Evolutionary conservation across 2,329 filamentous ascomycete genomes (phyloP).

Genomic region (Cytospora paraplurivora): DNA sequence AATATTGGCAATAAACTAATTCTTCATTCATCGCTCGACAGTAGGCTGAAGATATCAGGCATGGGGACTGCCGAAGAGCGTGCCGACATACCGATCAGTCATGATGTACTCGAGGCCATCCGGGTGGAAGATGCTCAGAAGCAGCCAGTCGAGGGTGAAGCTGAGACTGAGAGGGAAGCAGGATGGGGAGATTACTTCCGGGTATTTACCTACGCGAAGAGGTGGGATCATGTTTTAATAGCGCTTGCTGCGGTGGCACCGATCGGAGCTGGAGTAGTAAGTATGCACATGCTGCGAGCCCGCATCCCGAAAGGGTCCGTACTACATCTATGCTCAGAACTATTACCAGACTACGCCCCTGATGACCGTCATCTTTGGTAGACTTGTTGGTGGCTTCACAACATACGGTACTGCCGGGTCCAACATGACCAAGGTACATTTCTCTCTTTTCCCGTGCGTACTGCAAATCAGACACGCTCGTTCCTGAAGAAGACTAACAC

Average conservation of each 20-base stretch:
- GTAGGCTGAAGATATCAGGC: background rate
- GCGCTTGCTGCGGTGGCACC: constrained; percentile 50
- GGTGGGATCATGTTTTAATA: constrained; percentile 53
- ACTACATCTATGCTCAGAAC: background rate
- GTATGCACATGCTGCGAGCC: background rate
- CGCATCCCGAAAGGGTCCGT: background rate
- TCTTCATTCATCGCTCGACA: background rate
- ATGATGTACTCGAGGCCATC: background rate
- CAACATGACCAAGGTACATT: background rate
- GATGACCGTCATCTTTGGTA: constrained; percentile 63
- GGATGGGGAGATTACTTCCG: constrained; percentile 26
- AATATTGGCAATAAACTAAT: background rate
- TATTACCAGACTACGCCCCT: constrained; percentile 51
- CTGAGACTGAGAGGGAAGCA: constrained; percentile 21
- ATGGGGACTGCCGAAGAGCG: constrained; percentile 6
- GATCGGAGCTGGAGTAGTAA: constrained; percentile 50
- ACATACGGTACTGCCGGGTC: constrained; percentile 33
- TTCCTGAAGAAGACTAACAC: too few relatives aligned
- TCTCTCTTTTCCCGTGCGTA: too few relatives aligned
- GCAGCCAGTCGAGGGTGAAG: background rate
- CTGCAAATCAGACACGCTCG: background rate
- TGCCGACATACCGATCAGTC: constrained; percentile 4
- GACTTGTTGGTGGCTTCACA: constrained; percentile 49
- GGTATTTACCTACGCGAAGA: constrained; percentile 56
- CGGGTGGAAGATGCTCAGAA: background rate